Conservation (phyloP, 1,284 basidiomycete genomes). For the Fomitopsis betulina region DNA sequence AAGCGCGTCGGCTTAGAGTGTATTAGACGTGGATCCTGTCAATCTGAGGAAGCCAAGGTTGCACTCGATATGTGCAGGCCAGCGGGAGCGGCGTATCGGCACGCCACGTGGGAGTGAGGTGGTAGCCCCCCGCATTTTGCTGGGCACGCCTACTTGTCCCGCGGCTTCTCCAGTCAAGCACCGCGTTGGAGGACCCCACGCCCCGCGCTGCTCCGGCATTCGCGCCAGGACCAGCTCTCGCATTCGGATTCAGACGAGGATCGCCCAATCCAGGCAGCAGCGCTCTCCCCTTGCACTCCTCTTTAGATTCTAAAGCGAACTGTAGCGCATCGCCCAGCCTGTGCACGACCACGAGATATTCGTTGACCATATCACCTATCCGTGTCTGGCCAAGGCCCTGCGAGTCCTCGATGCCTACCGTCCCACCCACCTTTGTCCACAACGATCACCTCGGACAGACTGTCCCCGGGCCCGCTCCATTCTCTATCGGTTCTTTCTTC, state of each 20-base stretch:
- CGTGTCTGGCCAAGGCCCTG: not conserved
- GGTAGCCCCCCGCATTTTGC: too few species aligned
- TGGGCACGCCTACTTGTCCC: too few species aligned
- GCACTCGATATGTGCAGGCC: too few species aligned
- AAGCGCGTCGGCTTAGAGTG: too few species aligned
- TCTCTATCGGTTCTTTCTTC: conserved; percentile 1
- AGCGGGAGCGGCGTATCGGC: too few species aligned
- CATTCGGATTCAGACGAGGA: not conserved
- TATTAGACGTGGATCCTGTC: too few species aligned
- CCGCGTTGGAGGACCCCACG: not conserved
- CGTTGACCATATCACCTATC: not conserved
- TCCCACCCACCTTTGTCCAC: conserved; percentile 12
- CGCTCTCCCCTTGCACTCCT: not conserved
- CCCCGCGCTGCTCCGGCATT: not conserved
- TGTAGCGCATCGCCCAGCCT: not conserved
- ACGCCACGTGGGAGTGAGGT: too few species aligned
- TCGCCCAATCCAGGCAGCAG: not conserved
- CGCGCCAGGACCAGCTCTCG: not conserved
- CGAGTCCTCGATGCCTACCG: conserved; percentile 15
- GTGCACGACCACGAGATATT: not conserved
- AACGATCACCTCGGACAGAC: not conserved
- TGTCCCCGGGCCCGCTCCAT: not conserved
- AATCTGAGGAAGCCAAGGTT: too few species aligned
- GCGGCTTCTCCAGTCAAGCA: not conserved
- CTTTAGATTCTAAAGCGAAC: too few species aligned